These are phyloP conservation scores for Pichia cabralensis DNA, from an alignment of 805 yeast species.

Conservation along the genomic window DNA sequence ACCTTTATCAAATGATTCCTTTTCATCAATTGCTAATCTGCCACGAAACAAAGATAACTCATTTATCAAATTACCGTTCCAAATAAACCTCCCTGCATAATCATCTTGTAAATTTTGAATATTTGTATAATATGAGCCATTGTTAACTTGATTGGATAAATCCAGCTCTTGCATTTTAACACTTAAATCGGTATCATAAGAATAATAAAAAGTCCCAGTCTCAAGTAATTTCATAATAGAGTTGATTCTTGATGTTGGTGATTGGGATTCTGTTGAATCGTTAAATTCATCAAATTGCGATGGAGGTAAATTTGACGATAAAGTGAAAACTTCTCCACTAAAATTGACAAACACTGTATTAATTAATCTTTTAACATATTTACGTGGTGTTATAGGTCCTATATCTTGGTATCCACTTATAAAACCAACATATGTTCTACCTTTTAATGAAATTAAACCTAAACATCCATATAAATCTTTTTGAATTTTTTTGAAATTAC, in stretches of 20 bases:
- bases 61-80: constrained; percentile 40
- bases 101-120: constrained; percentile 23
- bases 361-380: constrained; percentile 42
- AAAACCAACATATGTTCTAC: constrained; percentile 45
- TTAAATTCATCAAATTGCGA: constrained; percentile 2
- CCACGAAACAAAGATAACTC: constrained; percentile 38
- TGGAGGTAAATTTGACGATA: constrained; percentile 1
- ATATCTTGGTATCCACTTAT: constrained; percentile 44
- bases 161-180: constrained; percentile 36
- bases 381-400: constrained; percentile 45
- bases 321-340: constrained; percentile 31
- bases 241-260: constrained; percentile 14
- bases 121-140: constrained; percentile 6
- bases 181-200: constrained; percentile 37
- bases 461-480: constrained; percentile 38
- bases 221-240: constrained; percentile 32
- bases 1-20: constrained; percentile 32
- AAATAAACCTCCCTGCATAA: constrained; percentile 37
- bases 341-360: constrained; percentile 59
- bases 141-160: constrained; percentile 24
- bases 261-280: constrained; percentile 5
- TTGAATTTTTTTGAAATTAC: constrained; percentile 12
- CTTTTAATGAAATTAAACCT: constrained; percentile 50
- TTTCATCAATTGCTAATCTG: constrained; percentile 32
- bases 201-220: constrained; percentile 40